A percentile compares a stretch with the other conserved stretches of the same genome.
Evolutionary conservation across 306 rosid genomes (phyloP).

Genomic region (Begonia peltatifolia): DNA sequence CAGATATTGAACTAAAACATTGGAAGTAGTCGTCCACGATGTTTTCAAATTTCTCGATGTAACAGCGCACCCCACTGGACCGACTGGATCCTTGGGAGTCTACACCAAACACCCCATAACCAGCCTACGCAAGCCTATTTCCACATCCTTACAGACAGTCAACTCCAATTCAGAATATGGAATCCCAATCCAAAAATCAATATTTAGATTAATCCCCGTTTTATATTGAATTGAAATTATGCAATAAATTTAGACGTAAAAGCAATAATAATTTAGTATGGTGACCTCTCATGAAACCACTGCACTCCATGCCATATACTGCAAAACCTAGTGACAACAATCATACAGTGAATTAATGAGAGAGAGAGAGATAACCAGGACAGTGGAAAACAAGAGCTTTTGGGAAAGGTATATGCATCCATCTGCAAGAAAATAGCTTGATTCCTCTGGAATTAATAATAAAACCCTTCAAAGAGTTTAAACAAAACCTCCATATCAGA

Average conservation of each 20-base stretch:
- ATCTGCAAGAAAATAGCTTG: conserved; percentile 61
- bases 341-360: conserved; percentile 5
- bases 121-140: conserved; percentile 35
- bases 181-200: neutral
- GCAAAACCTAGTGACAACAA: conserved; percentile 16
- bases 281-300: conserved; percentile 90
- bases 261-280: conserved; percentile 6
- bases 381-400: conserved; percentile 76
- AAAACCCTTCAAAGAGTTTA: conserved; percentile 26
- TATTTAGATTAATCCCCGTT: too few species aligned
- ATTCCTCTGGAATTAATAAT: conserved; percentile 53
- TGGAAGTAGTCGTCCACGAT: conserved; percentile 44
- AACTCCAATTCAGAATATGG: too few species aligned
- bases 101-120: conserved; percentile 67
- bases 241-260: conserved; percentile 1
- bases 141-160: conserved; percentile 32
- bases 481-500: neutral
- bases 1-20: conserved; percentile 48
- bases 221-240: neutral
- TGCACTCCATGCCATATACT: conserved; percentile 97
- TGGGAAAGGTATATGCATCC: conserved; percentile 61
- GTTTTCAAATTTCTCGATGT: conserved; percentile 53
- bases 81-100: conserved; percentile 86
- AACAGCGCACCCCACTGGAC: conserved; percentile 67
- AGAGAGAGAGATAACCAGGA: conserved; percentile 33